Evolutionary conservation across 148 eudicot species (phyloP), one percentile per base, ranked within the genome.

Genomic region (Vaccinium vitisidaea): DNA sequence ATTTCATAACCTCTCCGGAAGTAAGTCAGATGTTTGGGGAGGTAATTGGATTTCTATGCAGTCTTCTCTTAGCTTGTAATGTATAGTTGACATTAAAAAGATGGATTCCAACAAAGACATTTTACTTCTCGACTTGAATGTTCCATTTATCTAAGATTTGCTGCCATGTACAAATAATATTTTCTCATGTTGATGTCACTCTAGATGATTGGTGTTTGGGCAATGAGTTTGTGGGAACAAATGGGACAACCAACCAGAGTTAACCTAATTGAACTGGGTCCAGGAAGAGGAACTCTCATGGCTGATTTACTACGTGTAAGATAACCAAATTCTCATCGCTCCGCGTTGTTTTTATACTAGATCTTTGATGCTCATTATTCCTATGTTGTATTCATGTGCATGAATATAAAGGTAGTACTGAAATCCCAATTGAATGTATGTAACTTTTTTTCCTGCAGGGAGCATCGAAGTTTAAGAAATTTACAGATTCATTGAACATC

Each of bases 21-120:
- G 99, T 97, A 81, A 97, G 99, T 93, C 99, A 97, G 90, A 97
- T 97, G 99, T 97, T 94, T 90, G 99, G 99, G 71, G 99, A 97
- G 99, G 99, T 95, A 90, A 81, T 80, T 77, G 70, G 74, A 67
- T 85, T 30, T 46, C 59, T 54, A 43, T 54, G 43, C 8, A 70
- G 6, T 74, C 18, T 70, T 75, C 79, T 52, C 32, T 19, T 65
- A 7, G 18, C 19, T 39, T 61, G 52, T 80, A 36, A 5, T 39
- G 53, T 19, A 14, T 4, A 25, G 7, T 69, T 9, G 8, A 82
- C 13, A 65, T n/a, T 14, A 49, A 14, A 32, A 49, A 67, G 10
- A 67, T 2, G n/a, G 48, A 2, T 30, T 27, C 67, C 49, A 3
- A 16, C 48, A 15, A 18, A 79, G 5, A 23, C 4, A 11, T 78